Conservation (phyloP, 1,139 yeast species). For the Williopsis jadinii region DNA sequence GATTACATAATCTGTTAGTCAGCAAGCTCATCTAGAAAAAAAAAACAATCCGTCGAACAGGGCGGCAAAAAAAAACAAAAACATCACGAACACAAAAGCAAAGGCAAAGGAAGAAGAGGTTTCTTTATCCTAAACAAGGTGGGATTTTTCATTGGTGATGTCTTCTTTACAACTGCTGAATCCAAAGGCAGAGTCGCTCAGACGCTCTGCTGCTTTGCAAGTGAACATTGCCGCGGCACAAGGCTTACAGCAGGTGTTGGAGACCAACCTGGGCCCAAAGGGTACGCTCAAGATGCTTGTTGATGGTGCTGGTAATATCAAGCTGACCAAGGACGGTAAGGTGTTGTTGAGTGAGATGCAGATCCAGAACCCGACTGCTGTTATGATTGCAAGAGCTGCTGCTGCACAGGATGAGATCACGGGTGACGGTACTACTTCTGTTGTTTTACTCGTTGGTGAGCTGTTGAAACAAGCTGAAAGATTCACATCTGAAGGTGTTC, state of each 20-base stretch:
- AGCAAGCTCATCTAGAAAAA: too few relatives aligned
- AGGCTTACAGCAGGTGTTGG: conserved; percentile 87
- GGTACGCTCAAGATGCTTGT: conserved; percentile 96
- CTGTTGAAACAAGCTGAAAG: conserved; percentile 91
- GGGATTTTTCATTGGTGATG: conserved; percentile 3
- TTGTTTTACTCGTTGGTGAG: conserved; percentile 91
- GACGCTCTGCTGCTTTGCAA: conserved; percentile 91
- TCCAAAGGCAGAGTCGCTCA: conserved; percentile 93
- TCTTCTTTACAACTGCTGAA: conserved; percentile 82
- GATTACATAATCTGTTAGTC: too few relatives aligned
- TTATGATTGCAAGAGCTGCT: conserved; percentile 97
- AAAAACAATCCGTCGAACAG: too few relatives aligned
- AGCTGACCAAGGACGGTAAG: conserved; percentile 95
- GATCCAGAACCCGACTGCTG: conserved; percentile 99
- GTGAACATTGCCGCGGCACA: conserved; percentile 96
- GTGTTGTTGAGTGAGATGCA: conserved; percentile 95
- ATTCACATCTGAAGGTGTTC: conserved; percentile 88
- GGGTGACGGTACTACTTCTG: conserved; percentile 99
- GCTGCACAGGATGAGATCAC: conserved; percentile 98
- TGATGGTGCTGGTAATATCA: conserved; percentile 94
- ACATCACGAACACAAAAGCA: conserved; percentile 1
- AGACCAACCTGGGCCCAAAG: conserved; percentile 92
- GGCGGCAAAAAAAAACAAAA: background rate
- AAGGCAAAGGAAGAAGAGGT: background rate
- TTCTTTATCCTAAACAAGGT: too few relatives aligned